Base-by-base conservation (phyloP, 2,329 filamentous ascomycete species). In the Claviceps pusilla region DNA sequence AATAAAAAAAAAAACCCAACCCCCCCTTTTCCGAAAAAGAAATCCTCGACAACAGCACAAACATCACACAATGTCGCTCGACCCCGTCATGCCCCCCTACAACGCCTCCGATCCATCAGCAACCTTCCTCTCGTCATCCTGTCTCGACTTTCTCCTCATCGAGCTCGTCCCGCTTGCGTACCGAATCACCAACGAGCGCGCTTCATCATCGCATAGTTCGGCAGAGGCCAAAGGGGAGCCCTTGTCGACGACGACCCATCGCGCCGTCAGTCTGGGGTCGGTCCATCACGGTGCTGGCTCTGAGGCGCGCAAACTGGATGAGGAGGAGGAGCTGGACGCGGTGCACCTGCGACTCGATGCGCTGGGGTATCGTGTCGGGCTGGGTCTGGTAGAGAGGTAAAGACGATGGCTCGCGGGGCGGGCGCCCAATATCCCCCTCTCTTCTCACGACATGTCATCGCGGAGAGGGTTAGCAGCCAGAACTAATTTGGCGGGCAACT, bases 101-200 rank as follows among this genome's bases (percentile, higher is more conserved):
- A 86, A 84, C 69, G 75, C 82, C 61, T 78, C 78, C 59, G 89
- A 95, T 70, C 86, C 87, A 42, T 76, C 76, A 56, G 85, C 86
- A 56, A 81, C 82, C 57, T 87, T 90, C 71, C 77, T 96, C 62
- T 85, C 80, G 72, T 82, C 85, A 55, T 93, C 91, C 50, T 89
- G 87, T 67, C 82, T 98, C 63, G 93, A 98, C 70, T 86, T 98
- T 62, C 80, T 98, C 55, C 80, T 98, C 62, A 97, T 97, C 66
- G 93, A 98, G 73, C 81, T 98, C 54, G 93, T 98, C 16, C 93
- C 93, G 43, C 85, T 97, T 75, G 87, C 91, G 5, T 89, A 94
- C 69, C 83, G 93, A 59, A 78, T 97, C 58, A 84, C 88, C 28
- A 80, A 83, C 64, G 84, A 93, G 64, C 76, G 89, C 4, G 80